phyloP scores from a whole-genome alignment of 768 basidiomycete genomes.

The Suillus paluster region DNA sequence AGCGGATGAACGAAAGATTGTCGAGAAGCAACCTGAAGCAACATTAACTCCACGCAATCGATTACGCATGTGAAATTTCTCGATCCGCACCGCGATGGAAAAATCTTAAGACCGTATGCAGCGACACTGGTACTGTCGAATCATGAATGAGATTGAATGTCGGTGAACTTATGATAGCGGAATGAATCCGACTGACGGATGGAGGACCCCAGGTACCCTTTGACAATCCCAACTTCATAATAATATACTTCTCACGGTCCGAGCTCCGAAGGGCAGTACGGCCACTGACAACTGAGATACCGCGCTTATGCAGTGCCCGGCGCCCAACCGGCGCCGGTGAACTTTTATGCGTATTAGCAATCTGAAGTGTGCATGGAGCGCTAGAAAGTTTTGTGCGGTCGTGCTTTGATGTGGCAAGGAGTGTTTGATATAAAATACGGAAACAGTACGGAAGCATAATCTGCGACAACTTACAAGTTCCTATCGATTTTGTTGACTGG shows the following conservation, averaged over 20 bases:
- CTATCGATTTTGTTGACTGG: no score
- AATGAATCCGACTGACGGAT: background rate
- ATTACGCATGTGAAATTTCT: background rate
- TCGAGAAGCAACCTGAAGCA: background rate
- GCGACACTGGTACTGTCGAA: background rate
- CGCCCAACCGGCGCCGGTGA: background rate
- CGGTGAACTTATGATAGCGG: background rate
- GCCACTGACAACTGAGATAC: background rate
- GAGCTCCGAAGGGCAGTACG: background rate
- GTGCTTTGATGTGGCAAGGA: background rate
- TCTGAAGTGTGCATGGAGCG: background rate
- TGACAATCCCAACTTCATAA: background rate
- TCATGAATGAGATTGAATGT: background rate
- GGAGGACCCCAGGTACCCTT: background rate
- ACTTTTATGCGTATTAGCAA: no score
- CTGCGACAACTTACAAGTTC: background rate
- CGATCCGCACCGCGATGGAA: slow-evolving; percentile 3
- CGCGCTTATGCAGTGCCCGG: background rate
- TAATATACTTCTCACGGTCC: background rate
- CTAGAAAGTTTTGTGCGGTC: background rate
- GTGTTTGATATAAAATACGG: background rate
- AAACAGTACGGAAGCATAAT: background rate
- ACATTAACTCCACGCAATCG: slow-evolving; percentile 9
- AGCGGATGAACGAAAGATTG: background rate
- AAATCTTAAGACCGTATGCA: background rate